These are phyloP conservation scores for Begonia masoniana DNA, from an alignment of 306 rosid species.

Conservation along the genomic window DNA sequence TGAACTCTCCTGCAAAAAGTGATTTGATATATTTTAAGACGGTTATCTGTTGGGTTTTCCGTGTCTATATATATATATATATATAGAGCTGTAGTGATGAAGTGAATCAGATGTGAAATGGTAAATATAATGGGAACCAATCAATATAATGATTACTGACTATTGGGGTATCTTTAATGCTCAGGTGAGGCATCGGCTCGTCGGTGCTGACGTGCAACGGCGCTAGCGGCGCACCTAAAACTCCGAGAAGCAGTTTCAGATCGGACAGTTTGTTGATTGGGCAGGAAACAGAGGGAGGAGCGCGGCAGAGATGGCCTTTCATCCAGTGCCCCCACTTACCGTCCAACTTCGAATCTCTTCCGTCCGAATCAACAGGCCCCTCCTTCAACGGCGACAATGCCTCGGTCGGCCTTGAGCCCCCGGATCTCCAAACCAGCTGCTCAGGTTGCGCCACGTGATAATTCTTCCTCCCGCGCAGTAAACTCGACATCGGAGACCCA, in stretches of 20 bases:
- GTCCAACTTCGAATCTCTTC: slow-evolving; percentile 45
- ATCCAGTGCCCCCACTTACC: slow-evolving; percentile 88
- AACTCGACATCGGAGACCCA: slow-evolving; percentile 42
- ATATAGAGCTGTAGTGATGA: no score
- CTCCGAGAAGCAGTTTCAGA: slow-evolving; percentile 82
- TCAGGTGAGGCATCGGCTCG: slow-evolving; percentile 69
- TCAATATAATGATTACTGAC: slow-evolving; percentile 11
- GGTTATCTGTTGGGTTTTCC: no score
- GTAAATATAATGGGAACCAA: no score
- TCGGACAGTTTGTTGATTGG: slow-evolving; percentile 33
- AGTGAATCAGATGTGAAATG: no score
- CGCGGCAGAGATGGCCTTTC: slow-evolving; percentile 67
- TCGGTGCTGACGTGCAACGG: slow-evolving; percentile 75
- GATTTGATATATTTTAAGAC: no score
- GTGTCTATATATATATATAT: no score
- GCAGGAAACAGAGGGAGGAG: slow-evolving; percentile 42
- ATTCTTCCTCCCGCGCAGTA: slow-evolving; percentile 57
- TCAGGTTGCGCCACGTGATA: slow-evolving; percentile 55
- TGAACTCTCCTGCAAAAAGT: slow-evolving; percentile 63
- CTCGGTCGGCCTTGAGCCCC: slow-evolving; percentile 68
- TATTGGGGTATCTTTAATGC: slow-evolving; percentile 88
- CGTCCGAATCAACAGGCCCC: slow-evolving; percentile 82
- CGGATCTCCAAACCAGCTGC: slow-evolving; percentile 62
- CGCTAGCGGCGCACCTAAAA: slow-evolving; percentile 79
- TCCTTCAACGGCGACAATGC: slow-evolving; percentile 92